These are phyloP conservation scores for Lagerstroemia speciosa DNA, from an alignment of 345 rosid species.

Conservation along the genomic window DNA sequence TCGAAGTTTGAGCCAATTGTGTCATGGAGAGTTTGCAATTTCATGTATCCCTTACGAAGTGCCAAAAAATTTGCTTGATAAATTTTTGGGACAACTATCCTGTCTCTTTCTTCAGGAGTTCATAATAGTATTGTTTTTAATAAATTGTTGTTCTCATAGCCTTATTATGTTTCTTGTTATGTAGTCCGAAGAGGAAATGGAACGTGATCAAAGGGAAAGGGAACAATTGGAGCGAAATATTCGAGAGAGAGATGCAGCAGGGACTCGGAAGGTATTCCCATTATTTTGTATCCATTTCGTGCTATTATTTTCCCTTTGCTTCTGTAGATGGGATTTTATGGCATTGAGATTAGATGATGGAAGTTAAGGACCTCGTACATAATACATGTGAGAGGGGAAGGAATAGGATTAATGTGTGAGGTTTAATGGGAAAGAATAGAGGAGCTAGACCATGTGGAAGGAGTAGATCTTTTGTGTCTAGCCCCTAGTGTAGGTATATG, in stretches of 20 bases:
- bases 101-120: not conserved
- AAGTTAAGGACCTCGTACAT: not conserved
- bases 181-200: slow-evolving; percentile 89
- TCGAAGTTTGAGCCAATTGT: not conserved
- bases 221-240: slow-evolving; percentile 75
- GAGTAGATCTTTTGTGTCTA: not conserved
- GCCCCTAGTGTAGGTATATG: not conserved
- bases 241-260: slow-evolving; percentile 79
- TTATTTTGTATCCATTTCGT: not conserved
- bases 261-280: slow-evolving; percentile 60
- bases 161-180: not conserved
- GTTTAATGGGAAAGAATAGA: not conserved
- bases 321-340: not conserved
- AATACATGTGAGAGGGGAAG: not conserved
- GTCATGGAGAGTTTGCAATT: not conserved
- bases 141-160: not conserved
- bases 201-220: slow-evolving; percentile 86
- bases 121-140: not conserved
- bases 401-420: not conserved
- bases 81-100: not conserved
- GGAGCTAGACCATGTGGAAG: not conserved
- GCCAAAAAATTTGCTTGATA: not conserved
- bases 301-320: not conserved
- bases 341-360: not conserved
- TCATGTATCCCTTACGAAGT: not conserved